phyloP scores from a whole-genome alignment of 345 rosid genomes.

The Aquilaria malaccensis region DNA sequence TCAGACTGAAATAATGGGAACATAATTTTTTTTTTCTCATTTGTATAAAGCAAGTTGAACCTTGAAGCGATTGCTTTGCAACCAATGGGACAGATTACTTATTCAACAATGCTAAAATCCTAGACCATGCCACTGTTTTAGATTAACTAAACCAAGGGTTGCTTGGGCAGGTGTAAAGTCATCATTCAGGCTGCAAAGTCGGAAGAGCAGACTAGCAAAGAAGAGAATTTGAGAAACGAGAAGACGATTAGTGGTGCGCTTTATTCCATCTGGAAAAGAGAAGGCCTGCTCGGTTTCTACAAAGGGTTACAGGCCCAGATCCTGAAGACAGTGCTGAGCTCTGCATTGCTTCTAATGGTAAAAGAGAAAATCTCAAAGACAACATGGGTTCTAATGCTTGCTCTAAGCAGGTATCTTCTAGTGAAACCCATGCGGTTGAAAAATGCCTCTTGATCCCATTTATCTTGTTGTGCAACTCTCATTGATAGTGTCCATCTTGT shows the following conservation, averaged over 20 bases:
- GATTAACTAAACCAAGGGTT: neutral
- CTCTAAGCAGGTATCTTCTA: conserved; percentile 45
- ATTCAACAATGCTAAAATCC: neutral
- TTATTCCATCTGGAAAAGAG: conserved; percentile 59
- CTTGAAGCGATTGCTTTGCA: neutral
- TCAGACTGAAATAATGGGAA: neutral
- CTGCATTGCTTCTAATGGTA: conserved; percentile 88
- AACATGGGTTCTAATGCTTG: conserved; percentile 74
- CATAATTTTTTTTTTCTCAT: neutral
- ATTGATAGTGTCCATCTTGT: no score
- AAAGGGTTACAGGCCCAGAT: conserved; percentile 91
- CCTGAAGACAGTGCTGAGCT: conserved; percentile 89
- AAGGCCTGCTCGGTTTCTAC: conserved; percentile 78
- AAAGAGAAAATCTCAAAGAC: conserved; percentile 83
- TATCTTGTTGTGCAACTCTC: no score
- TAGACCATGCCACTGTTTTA: neutral
- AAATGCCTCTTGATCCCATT: conserved; percentile 23
- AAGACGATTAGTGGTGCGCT: conserved; percentile 52
- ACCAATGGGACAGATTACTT: neutral
- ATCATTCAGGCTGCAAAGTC: conserved; percentile 76
- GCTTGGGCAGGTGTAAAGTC: conserved; percentile 71
- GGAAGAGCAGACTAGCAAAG: conserved; percentile 32
- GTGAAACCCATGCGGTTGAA: conserved; percentile 34
- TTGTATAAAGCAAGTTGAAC: neutral
- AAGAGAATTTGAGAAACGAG: conserved; percentile 20